A percentile compares a stretch with the other conserved stretches of the same genome.
Conservation (phyloP, 2,329 filamentous ascomycete genomes). For the Sarocladiaceae sp. region DNA sequence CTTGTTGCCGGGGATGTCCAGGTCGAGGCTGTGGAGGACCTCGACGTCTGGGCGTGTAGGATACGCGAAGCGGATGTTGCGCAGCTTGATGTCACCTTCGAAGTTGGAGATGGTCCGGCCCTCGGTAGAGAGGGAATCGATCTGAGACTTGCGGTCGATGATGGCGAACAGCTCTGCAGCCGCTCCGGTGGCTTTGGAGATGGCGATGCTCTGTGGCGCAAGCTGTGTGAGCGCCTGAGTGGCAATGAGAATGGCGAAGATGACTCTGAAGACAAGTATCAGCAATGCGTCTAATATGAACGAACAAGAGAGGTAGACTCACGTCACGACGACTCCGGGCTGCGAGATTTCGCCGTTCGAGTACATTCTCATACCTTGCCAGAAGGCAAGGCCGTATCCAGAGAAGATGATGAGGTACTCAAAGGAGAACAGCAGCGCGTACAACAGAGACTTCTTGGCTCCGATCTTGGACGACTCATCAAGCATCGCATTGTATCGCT, state of each 20-base stretch:
- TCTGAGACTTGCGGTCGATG: slow-evolving; percentile 36
- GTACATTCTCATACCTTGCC: slow-evolving; percentile 44
- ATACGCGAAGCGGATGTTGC: slow-evolving; percentile 46
- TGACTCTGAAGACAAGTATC: slow-evolving; percentile 31
- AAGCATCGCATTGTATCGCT: slow-evolving; percentile 35
- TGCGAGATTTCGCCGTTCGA: slow-evolving; percentile 30
- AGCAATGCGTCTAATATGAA: background rate
- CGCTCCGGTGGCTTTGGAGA: slow-evolving; percentile 40
- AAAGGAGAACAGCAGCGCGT: slow-evolving; percentile 35
- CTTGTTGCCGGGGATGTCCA: slow-evolving; percentile 38
- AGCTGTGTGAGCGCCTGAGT: slow-evolving; percentile 39
- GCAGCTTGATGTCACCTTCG: slow-evolving; percentile 40
- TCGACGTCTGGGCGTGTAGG: slow-evolving; percentile 46
- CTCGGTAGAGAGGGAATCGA: slow-evolving; percentile 34
- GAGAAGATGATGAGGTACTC: slow-evolving; percentile 43
- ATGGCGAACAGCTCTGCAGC: slow-evolving; percentile 40
- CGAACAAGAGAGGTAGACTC: slow-evolving; percentile 15
- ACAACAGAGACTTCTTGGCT: slow-evolving; percentile 35
- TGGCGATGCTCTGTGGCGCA: slow-evolving; percentile 38
- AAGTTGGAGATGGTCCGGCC: slow-evolving; percentile 24
- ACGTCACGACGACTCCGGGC: slow-evolving; percentile 41
- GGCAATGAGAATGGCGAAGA: slow-evolving; percentile 40
- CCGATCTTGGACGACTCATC: slow-evolving; percentile 32
- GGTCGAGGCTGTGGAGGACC: slow-evolving; percentile 34
- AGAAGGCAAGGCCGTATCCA: slow-evolving; percentile 43